Percentiles rank a stretch among this genome's conserved stretches.
phyloP scores from a whole-genome alignment of 352 stramenopile genomes.

The Globisporangium spinosum region DNA sequence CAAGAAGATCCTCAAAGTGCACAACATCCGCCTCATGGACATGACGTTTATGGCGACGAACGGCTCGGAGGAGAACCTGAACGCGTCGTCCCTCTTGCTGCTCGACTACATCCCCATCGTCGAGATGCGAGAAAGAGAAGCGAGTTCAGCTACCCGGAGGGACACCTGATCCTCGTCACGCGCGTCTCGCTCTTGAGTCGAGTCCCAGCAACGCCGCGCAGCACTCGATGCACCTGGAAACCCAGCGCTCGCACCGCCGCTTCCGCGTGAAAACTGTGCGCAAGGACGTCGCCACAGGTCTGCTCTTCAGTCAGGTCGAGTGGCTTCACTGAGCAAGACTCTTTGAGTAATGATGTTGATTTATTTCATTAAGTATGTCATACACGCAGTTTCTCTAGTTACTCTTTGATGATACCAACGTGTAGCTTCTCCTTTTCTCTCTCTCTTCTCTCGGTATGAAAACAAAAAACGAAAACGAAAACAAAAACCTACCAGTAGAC shows the following conservation, averaged over 20 bases:
- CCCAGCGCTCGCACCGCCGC: constrained; percentile 7
- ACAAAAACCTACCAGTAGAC: background rate
- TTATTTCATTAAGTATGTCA: constrained; percentile 5
- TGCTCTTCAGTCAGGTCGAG: constrained; percentile 27
- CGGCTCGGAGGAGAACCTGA: background rate
- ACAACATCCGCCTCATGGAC: background rate
- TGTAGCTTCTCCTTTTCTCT: background rate
- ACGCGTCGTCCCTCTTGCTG: background rate
- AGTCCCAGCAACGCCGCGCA: constrained; percentile 13
- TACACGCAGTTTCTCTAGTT: constrained; percentile 8
- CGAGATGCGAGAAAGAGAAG: background rate
- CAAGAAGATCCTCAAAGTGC: background rate
- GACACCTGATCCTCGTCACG: constrained; percentile 1
- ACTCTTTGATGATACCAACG: constrained; percentile 2
- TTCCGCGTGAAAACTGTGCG: constrained; percentile 27
- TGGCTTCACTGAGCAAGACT: constrained; percentile 9
- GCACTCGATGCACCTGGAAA: constrained; percentile 18
- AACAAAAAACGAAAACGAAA: background rate
- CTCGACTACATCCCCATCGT: background rate
- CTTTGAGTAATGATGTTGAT: background rate
- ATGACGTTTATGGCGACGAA: background rate
- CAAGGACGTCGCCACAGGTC: constrained; percentile 15
- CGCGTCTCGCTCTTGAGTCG: background rate
- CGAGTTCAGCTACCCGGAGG: background rate
- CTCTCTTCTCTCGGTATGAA: background rate